phyloP scores from a whole-genome alignment of 805 yeast genomes.

The Peterozyma toletana region DNA sequence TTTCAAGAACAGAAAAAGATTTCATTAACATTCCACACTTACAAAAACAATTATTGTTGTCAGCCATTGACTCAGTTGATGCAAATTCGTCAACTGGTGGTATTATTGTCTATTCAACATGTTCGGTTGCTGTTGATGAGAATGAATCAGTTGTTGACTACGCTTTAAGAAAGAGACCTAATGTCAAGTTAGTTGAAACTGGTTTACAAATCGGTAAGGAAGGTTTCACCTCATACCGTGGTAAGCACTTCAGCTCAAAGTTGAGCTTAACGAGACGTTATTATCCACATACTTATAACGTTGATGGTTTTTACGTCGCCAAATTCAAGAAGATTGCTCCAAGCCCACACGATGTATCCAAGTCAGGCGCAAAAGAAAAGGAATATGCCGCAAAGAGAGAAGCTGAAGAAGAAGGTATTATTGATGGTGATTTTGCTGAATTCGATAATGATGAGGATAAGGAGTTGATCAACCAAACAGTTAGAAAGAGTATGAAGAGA shows the following conservation, averaged over 20 bases:
- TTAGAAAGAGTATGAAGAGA: constrained; percentile 55
- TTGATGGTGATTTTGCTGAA: constrained; percentile 78
- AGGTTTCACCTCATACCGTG: constrained; percentile 90
- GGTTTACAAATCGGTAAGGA: constrained; percentile 92
- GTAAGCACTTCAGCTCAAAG: constrained; percentile 78
- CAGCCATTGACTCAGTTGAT: constrained; percentile 97
- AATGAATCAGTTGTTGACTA: constrained; percentile 98
- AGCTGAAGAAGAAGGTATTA: constrained; percentile 73
- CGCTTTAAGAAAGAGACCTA: constrained; percentile 92
- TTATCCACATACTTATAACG: constrained; percentile 97
- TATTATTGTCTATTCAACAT: constrained; percentile 90
- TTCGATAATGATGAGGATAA: constrained; percentile 75
- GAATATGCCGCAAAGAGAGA: constrained; percentile 77
- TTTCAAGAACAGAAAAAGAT: constrained; percentile 91
- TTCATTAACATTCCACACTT: constrained; percentile 94
- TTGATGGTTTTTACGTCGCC: constrained; percentile 97
- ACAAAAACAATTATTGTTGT: constrained; percentile 85
- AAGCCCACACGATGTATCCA: constrained; percentile 76
- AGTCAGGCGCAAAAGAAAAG: constrained; percentile 85
- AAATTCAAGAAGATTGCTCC: constrained; percentile 88
- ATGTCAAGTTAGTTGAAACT: constrained; percentile 88
- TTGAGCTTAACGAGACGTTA: constrained; percentile 84
- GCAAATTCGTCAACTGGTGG: constrained; percentile 91
- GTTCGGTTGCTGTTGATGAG: constrained; percentile 98
- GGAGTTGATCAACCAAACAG: constrained; percentile 60